phyloP scores from a whole-genome alignment of 768 basidiomycete genomes.

The Boletus barrowsii region DNA sequence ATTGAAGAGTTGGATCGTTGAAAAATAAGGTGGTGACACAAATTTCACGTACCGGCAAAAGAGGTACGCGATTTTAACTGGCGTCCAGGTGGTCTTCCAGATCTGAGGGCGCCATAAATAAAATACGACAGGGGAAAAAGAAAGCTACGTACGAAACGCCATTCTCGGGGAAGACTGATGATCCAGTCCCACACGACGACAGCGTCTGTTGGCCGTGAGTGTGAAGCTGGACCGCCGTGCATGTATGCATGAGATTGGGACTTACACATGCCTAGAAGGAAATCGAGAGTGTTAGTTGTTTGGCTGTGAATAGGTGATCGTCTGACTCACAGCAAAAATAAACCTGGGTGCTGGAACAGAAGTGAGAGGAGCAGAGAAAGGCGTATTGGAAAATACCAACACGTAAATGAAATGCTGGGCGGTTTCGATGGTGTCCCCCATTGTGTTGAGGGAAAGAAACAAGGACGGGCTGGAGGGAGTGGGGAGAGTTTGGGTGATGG shows the following conservation, averaged over 20 bases:
- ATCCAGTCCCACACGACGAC: constrained; percentile 86
- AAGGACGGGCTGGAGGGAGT: constrained; percentile 4
- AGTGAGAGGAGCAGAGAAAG: constrained; percentile 10
- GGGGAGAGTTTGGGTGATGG: constrained; percentile 10
- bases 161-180: constrained; percentile 73
- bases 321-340: constrained; percentile 77
- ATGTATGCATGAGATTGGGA: constrained; percentile 19
- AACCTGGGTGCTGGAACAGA: constrained; percentile 51
- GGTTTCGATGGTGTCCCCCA: constrained; percentile 49
- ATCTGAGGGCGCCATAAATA: constrained; percentile 41
- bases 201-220: constrained; percentile 50
- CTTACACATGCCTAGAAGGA: constrained; percentile 66
- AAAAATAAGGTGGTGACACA: constrained; percentile 4
- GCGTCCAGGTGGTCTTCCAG: constrained; percentile 83
- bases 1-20: constrained; percentile 2
- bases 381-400: constrained; percentile 30
- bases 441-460: constrained; percentile 22
- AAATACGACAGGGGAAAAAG: not conserved
- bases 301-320: constrained; percentile 15
- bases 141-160: constrained; percentile 57
- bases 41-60: constrained; percentile 67
- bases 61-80: constrained; percentile 78
- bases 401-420: constrained; percentile 79
- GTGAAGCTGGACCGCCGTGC: constrained; percentile 1
- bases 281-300: constrained; percentile 31